A percentile compares a stretch with the other conserved stretches of the same genome.
These are phyloP conservation scores for Batkoa obscura DNA, from an alignment of 371 early-diverging fungal genomes.

Conservation along the genomic window DNA sequence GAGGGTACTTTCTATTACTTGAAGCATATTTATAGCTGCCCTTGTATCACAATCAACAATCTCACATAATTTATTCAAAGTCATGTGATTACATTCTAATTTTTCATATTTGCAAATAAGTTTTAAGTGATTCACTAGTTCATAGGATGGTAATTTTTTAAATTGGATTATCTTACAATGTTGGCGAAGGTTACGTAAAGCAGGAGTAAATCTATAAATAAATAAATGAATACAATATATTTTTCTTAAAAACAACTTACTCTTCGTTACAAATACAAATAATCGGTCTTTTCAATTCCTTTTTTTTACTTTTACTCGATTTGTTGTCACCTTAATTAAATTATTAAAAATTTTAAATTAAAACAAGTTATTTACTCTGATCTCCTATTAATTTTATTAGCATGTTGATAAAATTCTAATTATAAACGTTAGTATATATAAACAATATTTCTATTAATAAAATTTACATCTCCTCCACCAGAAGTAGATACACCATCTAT, in stretches of 20 bases:
- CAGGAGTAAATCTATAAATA: slow-evolving; percentile 52
- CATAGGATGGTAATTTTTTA: slow-evolving; percentile 36
- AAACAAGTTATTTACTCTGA: background rate
- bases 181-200: slow-evolving; percentile 59
- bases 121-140: slow-evolving; percentile 51
- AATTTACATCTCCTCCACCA: slow-evolving; percentile 29
- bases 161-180: slow-evolving; percentile 54
- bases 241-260: slow-evolving; percentile 19
- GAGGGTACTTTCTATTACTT: slow-evolving; percentile 24
- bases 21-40: slow-evolving; percentile 69
- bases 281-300: slow-evolving; percentile 64
- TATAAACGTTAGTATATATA: background rate
- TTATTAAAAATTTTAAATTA: too few species aligned
- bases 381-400: slow-evolving; percentile 16
- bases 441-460: background rate
- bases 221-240: background rate
- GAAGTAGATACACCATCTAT: slow-evolving; percentile 81
- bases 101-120: slow-evolving; percentile 66
- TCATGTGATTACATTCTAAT: slow-evolving; percentile 47
- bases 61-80: slow-evolving; percentile 53
- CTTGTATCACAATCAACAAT: slow-evolving; percentile 71
- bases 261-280: slow-evolving; percentile 96
- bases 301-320: slow-evolving; percentile 7
- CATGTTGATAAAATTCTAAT: slow-evolving; percentile 54
- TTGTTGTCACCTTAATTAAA: too few species aligned